A percentile compares a stretch with the other conserved stretches of the same genome.
phyloP scores from a whole-genome alignment of 1,139 yeast genomes.

The Casaregolazyma suthepensis region DNA sequence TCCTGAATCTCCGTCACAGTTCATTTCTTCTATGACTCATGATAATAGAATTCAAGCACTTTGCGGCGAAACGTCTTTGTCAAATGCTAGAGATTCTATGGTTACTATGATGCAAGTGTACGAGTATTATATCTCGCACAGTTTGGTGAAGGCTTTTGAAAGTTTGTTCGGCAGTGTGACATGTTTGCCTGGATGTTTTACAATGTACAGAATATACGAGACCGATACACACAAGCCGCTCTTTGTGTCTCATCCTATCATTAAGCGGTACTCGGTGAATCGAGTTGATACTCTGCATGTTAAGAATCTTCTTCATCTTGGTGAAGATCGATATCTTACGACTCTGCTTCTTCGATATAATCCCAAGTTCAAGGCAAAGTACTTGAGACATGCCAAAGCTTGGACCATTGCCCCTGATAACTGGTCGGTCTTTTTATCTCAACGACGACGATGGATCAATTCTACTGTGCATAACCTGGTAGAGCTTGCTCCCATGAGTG shows the following conservation, averaged over 20 bases:
- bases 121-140: slow-evolving; percentile 41
- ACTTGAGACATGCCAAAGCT: slow-evolving; percentile 36
- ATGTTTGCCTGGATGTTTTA: slow-evolving; percentile 41
- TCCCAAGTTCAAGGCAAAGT: slow-evolving; percentile 37
- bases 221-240: slow-evolving; percentile 36
- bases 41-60: slow-evolving; percentile 37
- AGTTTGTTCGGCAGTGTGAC: slow-evolving; percentile 39
- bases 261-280: slow-evolving; percentile 35
- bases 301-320: slow-evolving; percentile 38
- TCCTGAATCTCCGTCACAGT: slow-evolving; percentile 33
- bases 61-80: slow-evolving; percentile 39
- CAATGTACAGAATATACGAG: slow-evolving; percentile 35
- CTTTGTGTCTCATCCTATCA: slow-evolving; percentile 36
- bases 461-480: slow-evolving; percentile 40
- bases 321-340: slow-evolving; percentile 40
- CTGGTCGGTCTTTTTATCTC: slow-evolving; percentile 39
- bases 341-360: slow-evolving; percentile 36
- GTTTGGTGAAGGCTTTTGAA: slow-evolving; percentile 39
- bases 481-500: slow-evolving; percentile 37
- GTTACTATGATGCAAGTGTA: slow-evolving; percentile 41
- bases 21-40: slow-evolving; percentile 34
- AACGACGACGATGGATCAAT: slow-evolving; percentile 42
- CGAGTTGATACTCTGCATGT: slow-evolving; percentile 38
- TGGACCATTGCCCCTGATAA: slow-evolving; percentile 40
- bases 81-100: slow-evolving; percentile 35